Evolutionary conservation across 2,329 filamentous ascomycete species (phyloP), one percentile per base, ranked within the genome.

Genomic region (Bipolaris oryzae): DNA sequence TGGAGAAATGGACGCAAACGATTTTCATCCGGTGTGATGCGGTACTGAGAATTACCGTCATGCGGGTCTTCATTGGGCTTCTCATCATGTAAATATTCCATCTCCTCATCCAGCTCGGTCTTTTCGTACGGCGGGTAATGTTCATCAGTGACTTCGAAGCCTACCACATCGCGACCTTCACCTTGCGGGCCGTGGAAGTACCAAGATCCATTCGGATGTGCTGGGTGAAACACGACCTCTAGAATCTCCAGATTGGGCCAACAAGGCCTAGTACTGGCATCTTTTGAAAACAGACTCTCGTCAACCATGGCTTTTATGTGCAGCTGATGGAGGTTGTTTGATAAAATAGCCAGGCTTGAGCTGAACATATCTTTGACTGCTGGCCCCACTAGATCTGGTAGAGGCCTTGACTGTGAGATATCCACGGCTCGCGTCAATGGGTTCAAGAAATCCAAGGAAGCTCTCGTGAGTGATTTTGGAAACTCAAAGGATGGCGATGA

Each of bases 231-330:
- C 44, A 54, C 46, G 37, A 66, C 49, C 11, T 13, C 15, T 7
- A 69, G 44, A n/a, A 39, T 55, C 42, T 64, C 45, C 7, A 69
- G 56, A 41, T 64, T 60, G n/a, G 63, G 63, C 60, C 64, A 67
- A 13, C 34, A 23, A 21, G 61, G 56, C 15, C 41, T 50, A 7
- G 23, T 38, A 18, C 38, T 39, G 48, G 57, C 51, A 9, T 41
- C 38, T 6, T 55, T 50, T 56, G 61, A 62, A 49, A 69, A 69
- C 7, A 66, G 46, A 5, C 47, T 60, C 28, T 60, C 48, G 20
- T 67, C 61, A 6, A 54, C 61, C 21, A 55, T 18, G 1, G 61
- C 54, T 9, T 49, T 48, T 16, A 63, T 18, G 2, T 49, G 34
- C n/a, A 67, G 13, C 11, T 47, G 49, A 15, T 50, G 48, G 13